Percentiles rank a stretch among this genome's conserved stretches.
phyloP scores from a whole-genome alignment of 2,329 filamentous ascomycete genomes.

The Aspergillus ustus region DNA sequence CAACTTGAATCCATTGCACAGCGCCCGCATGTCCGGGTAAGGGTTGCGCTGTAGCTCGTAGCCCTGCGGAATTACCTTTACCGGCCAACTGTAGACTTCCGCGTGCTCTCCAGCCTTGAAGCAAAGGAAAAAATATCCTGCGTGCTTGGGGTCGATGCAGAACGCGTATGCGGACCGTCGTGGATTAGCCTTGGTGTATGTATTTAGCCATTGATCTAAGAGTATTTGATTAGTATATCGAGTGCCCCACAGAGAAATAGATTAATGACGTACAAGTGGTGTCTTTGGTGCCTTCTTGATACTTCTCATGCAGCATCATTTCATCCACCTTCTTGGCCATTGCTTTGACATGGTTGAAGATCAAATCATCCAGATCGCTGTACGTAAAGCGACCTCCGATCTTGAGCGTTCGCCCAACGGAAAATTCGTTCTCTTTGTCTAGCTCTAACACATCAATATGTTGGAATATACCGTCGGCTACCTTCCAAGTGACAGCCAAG shows the following conservation, averaged over 20 bases:
- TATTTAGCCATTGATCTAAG: slow-evolving; percentile 89
- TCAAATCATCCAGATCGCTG: slow-evolving; percentile 94
- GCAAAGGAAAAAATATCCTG: slow-evolving; percentile 93
- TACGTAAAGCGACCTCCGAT: slow-evolving; percentile 90
- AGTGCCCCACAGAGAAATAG: background rate
- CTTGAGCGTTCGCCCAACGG: slow-evolving; percentile 81
- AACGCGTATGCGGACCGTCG: slow-evolving; percentile 93
- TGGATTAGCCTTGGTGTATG: slow-evolving; percentile 95
- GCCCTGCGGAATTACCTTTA: slow-evolving; percentile 89
- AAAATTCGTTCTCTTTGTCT: slow-evolving; percentile 96
- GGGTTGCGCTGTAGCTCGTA: slow-evolving; percentile 87
- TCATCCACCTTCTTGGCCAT: slow-evolving; percentile 98
- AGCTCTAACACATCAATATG: slow-evolving; percentile 97
- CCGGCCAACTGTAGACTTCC: slow-evolving; percentile 75
- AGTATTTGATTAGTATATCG: slow-evolving; percentile 1
- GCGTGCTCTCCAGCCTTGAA: slow-evolving; percentile 88
- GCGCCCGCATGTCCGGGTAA: slow-evolving; percentile 91
- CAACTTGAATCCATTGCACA: slow-evolving; percentile 97
- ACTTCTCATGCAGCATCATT: slow-evolving; percentile 93
- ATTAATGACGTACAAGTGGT: slow-evolving; percentile 74
- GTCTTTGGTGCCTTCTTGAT: slow-evolving; percentile 76
- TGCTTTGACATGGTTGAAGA: slow-evolving; percentile 94
- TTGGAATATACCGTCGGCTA: slow-evolving; percentile 93
- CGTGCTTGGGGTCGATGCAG: slow-evolving; percentile 88
- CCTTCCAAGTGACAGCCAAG: slow-evolving; percentile 96